A percentile compares a stretch with the other conserved stretches of the same genome.
These are phyloP conservation scores for Phytomonas sp. DNA, from an alignment of 208 protist species.

Conservation along the genomic window DNA sequence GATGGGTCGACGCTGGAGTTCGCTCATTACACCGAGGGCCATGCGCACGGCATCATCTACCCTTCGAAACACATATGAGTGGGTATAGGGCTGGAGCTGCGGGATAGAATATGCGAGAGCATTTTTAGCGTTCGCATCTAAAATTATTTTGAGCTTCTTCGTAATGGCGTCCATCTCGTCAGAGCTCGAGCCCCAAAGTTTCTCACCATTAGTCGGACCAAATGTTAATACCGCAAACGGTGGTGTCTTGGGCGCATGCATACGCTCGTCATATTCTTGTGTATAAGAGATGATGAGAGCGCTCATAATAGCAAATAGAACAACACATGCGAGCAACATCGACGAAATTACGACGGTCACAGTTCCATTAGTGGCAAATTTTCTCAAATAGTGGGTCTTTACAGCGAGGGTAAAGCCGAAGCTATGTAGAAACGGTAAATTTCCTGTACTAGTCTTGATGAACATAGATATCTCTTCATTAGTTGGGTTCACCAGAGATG, in stretches of 20 bases:
- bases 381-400: background rate
- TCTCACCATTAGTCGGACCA: slow-evolving; percentile 47
- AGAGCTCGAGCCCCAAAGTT: slow-evolving; percentile 56
- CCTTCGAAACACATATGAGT: slow-evolving; percentile 33
- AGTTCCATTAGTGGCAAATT: slow-evolving; percentile 5
- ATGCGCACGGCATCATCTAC: slow-evolving; percentile 47
- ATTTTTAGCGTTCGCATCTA: slow-evolving; percentile 25
- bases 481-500: slow-evolving; percentile 11
- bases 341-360: slow-evolving; percentile 24
- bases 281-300: slow-evolving; percentile 29
- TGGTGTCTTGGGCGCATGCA: slow-evolving; percentile 52
- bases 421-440: background rate
- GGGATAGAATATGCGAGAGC: slow-evolving; percentile 47
- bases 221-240: slow-evolving; percentile 71
- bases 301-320: slow-evolving; percentile 20
- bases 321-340: slow-evolving; percentile 19
- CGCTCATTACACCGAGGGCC: slow-evolving; percentile 46
- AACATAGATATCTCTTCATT: slow-evolving; percentile 18
- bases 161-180: slow-evolving; percentile 50
- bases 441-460: slow-evolving; percentile 10
- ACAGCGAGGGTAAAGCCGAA: background rate
- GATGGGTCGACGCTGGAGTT: slow-evolving; percentile 36
- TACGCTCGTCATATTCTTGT: slow-evolving; percentile 36
- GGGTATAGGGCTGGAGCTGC: slow-evolving; percentile 70
- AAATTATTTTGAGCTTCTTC: slow-evolving; percentile 31